phyloP scores from a whole-genome alignment of 768 basidiomycete genomes.

The Leccinum incarnatum region DNA sequence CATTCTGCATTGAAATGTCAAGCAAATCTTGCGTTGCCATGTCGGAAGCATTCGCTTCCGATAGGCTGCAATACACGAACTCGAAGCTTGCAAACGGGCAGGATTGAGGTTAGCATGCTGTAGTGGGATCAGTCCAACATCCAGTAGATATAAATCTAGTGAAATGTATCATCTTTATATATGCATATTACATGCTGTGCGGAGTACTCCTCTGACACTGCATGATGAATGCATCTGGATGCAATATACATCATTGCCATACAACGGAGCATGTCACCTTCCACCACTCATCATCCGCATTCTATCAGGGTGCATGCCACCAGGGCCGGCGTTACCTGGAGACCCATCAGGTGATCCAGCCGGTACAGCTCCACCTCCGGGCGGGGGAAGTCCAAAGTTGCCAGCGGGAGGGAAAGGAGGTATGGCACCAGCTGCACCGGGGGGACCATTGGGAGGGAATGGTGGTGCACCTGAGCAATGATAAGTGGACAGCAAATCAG shows the following conservation, averaged over 20 bases:
- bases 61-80: constrained; percentile 17
- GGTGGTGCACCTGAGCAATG: constrained; percentile 41
- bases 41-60: constrained; percentile 25
- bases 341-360: constrained; percentile 38
- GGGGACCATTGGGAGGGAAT: constrained; percentile 45
- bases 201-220: background rate
- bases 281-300: constrained; percentile 67
- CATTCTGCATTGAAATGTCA: constrained; percentile 42
- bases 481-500: constrained; percentile 1
- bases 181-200: background rate
- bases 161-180: background rate
- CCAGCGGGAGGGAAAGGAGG: constrained; percentile 33
- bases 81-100: background rate
- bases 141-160: background rate
- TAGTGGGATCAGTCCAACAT: background rate
- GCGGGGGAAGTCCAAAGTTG: constrained; percentile 35
- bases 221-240: background rate
- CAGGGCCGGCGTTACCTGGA: constrained; percentile 46
- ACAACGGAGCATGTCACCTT: constrained; percentile 8
- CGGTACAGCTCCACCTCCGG: constrained; percentile 42
- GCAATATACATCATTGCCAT: background rate
- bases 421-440: constrained; percentile 31
- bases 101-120: background rate
- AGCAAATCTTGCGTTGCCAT: constrained; percentile 17
- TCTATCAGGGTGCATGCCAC: constrained; percentile 83